phyloP scores from a whole-genome alignment of 1,139 yeast genomes.

The Debaryomyces udenii region DNA sequence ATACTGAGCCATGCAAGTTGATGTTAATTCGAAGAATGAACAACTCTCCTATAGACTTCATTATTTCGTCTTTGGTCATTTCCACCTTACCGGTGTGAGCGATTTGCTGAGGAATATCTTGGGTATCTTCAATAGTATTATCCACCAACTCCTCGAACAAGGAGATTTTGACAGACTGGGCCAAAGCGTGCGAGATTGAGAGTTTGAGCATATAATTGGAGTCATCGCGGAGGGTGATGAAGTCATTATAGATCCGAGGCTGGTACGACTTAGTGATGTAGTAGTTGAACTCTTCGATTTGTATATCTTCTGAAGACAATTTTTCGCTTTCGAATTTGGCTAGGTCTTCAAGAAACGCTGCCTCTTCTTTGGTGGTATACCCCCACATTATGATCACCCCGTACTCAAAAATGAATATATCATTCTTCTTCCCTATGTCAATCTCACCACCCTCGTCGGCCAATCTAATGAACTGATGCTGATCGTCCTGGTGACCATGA shows the following conservation, averaged over 20 bases:
- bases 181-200: slow-evolving; percentile 87
- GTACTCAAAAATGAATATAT: slow-evolving; percentile 86
- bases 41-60: slow-evolving; percentile 95
- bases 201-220: slow-evolving; percentile 86
- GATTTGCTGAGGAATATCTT: slow-evolving; percentile 93
- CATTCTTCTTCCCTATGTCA: slow-evolving; percentile 77
- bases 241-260: slow-evolving; percentile 93
- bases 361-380: slow-evolving; percentile 79
- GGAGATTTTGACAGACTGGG: slow-evolving; percentile 92
- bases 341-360: slow-evolving; percentile 76
- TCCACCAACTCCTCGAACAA: slow-evolving; percentile 93
- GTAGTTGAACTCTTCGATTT: slow-evolving; percentile 90
- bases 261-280: slow-evolving; percentile 91
- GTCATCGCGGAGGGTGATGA: slow-evolving; percentile 88
- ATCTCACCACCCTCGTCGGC: slow-evolving; percentile 97
- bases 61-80: slow-evolving; percentile 90
- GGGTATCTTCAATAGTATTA: slow-evolving; percentile 94
- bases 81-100: slow-evolving; percentile 93
- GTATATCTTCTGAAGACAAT: slow-evolving; percentile 86
- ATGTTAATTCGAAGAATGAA: slow-evolving; percentile 88
- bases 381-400: slow-evolving; percentile 98
- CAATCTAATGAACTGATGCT: slow-evolving; percentile 59
- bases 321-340: slow-evolving; percentile 91
- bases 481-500: slow-evolving; percentile 29
- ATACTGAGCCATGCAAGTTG: slow-evolving; percentile 90